A percentile compares a stretch with the other conserved stretches of the same genome.
phyloP scores from a whole-genome alignment of 176 grass and related monocot genomes.

The Melocanna baccifera region DNA sequence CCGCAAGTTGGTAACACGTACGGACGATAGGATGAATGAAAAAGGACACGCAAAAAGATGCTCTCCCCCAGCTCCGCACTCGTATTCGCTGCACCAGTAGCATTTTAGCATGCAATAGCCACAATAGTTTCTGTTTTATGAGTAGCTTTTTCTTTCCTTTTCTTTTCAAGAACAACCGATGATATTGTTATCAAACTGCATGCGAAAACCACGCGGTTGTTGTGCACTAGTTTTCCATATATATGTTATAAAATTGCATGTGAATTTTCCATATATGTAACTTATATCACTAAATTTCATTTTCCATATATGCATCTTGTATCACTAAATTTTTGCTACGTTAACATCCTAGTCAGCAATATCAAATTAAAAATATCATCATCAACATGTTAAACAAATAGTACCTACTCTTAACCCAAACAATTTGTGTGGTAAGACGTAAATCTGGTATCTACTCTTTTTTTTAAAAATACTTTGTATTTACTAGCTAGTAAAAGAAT shows the following conservation, averaged over 20 bases:
- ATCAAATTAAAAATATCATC: too few species aligned
- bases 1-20: too few species aligned
- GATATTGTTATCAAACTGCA: constrained; percentile 4
- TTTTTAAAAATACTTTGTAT: background rate
- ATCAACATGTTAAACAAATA: too few species aligned
- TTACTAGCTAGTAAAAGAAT: background rate
- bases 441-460: background rate
- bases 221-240: background rate
- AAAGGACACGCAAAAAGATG: background rate
- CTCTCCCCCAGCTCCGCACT: background rate
- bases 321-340: too few species aligned
- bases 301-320: too few species aligned
- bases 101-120: background rate
- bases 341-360: too few species aligned
- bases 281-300: too few species aligned
- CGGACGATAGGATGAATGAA: background rate
- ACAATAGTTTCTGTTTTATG: background rate
- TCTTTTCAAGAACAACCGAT: background rate
- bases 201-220: background rate
- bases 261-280: too few species aligned
- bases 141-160: background rate
- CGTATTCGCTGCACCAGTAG: background rate
- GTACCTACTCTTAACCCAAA: too few species aligned
- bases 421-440: background rate
- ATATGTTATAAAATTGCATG: too few species aligned